A percentile compares a stretch with the other conserved stretches of the same genome.
Evolutionary conservation across 1,284 basidiomycete species (phyloP).

Genomic region (Leccinum holopus): DNA sequence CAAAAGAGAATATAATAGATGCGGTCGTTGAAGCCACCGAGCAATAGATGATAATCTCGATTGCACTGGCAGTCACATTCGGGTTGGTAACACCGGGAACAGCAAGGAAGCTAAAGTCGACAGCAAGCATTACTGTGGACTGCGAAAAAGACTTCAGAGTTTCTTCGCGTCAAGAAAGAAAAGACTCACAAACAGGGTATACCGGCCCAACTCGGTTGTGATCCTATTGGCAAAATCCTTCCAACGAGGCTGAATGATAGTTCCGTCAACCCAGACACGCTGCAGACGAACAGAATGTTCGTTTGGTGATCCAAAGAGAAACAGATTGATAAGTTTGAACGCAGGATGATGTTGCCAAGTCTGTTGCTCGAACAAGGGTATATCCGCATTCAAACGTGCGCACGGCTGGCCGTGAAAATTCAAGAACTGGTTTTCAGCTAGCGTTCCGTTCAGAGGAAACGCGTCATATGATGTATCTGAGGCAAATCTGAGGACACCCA

Average conservation of each 20-base stretch:
- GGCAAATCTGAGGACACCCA: slow-evolving; percentile 1
- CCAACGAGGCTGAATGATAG: slow-evolving; percentile 26
- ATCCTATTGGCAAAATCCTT: slow-evolving; percentile 42
- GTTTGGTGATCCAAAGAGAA: slow-evolving; percentile 18
- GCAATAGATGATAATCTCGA: slow-evolving; percentile 16
- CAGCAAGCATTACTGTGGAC: slow-evolving; percentile 27
- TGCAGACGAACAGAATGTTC: slow-evolving; percentile 17
- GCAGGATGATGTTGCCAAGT: slow-evolving; percentile 9
- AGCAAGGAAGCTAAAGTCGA: slow-evolving; percentile 21
- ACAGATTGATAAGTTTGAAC: slow-evolving; percentile 8
- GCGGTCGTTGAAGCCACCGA: slow-evolving; percentile 13
- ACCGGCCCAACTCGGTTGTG: slow-evolving; percentile 50
- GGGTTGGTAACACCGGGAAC: slow-evolving; percentile 10
- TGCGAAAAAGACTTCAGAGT: slow-evolving; percentile 6
- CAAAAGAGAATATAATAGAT: slow-evolving; percentile 22
- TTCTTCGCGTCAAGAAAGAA: background rate
- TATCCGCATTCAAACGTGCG: slow-evolving; percentile 19
- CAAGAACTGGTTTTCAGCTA: slow-evolving; percentile 21
- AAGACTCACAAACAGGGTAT: slow-evolving; percentile 47
- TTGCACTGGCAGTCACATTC: background rate
- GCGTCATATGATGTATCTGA: background rate
- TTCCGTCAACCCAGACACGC: slow-evolving; percentile 26
- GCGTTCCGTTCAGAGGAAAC: background rate
- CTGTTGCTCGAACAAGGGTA: slow-evolving; percentile 10
- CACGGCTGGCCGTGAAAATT: slow-evolving; percentile 18